Base-by-base conservation (phyloP, 2,329 filamentous ascomycete species). In the Venturia effusa region DNA sequence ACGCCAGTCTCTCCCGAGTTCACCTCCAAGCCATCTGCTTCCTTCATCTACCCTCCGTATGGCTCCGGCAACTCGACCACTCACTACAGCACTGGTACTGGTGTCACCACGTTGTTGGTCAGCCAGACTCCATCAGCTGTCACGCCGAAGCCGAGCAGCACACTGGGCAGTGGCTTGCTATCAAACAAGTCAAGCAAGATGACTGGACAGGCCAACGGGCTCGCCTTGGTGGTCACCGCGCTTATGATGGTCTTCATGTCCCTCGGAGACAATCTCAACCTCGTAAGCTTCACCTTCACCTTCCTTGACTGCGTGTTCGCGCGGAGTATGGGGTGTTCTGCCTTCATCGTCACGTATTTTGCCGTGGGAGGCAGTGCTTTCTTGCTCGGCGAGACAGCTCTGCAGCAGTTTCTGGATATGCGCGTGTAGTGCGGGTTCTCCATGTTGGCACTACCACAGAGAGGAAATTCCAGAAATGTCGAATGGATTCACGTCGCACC, bases 351-450 rank as follows among this genome's bases (percentile, higher is more conserved):
- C 51, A 22, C 17, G 27, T 57, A 57, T 17, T 57, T 57, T 22
- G 51, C 30, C 17, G 15, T 57, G 6, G 51, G 51, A 3, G 51
- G 27, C 8, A 19, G 27, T 6, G 51, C 51, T 1, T 57, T 37
- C 30, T 11, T 57, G 15, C 51, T 34, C 19, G 51, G 51, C 27
- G 51, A 57, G 51, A 57, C 51, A 13, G n/a, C 51, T 8, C 22
- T 57, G 51, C 24, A n/a, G 19, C 51, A 57, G 51, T 57, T 57
- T n/a, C 27, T 57, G 15, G 30, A 57, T 57, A 57, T 57, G 45
- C 13, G 45, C 22, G 45, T 51, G 45, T 51, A 51, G 45, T 11
- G 13, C 4, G n/a, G 45, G 45, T 39, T 15, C 37, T 39, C 37
- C 10, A 39, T 39, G 37, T 11, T 11, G 34, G 6, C 34, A 11